These are phyloP conservation scores for Penicillium pancosmium DNA, from an alignment of 495 filamentous ascomycete species.

Conservation along the genomic window DNA sequence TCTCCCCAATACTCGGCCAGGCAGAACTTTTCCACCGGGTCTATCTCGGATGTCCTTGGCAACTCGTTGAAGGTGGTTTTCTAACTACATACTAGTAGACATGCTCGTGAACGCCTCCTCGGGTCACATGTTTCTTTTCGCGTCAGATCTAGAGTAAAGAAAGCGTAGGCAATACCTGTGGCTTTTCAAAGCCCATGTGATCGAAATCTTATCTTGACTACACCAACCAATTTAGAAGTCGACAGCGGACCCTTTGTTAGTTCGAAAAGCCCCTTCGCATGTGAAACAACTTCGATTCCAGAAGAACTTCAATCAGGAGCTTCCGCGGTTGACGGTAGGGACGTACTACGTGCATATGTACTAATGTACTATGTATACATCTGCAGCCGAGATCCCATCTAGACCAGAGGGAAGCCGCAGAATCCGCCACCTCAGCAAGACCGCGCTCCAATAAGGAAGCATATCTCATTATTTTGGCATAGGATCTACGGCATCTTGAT, in stretches of 20 bases:
- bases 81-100: too few species aligned
- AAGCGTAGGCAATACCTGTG: slow-evolving; percentile 15
- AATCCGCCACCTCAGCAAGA: slow-evolving; percentile 9
- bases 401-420: slow-evolving; percentile 1
- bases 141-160: slow-evolving; percentile 13
- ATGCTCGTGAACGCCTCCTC: not conserved
- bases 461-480: not conserved
- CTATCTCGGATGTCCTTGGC: too few species aligned
- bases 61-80: not conserved
- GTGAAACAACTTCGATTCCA: slow-evolving; percentile 9
- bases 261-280: slow-evolving; percentile 11
- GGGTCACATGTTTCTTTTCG: slow-evolving; percentile 9
- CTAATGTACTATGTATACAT: not conserved
- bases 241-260: not conserved
- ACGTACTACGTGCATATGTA: not conserved
- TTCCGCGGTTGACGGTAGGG: slow-evolving; percentile 16
- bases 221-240: slow-evolving; percentile 7
- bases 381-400: slow-evolving; percentile 11
- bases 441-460: slow-evolving; percentile 5
- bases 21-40: too few species aligned
- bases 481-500: slow-evolving; percentile 6
- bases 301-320: slow-evolving; percentile 10
- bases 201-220: slow-evolving; percentile 22
- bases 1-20: not conserved
- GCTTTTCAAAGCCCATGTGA: slow-evolving; percentile 18